Evolutionary conservation across 495 filamentous ascomycete species (phyloP).

Genomic region (Pyrenopolyporus hunteri): DNA sequence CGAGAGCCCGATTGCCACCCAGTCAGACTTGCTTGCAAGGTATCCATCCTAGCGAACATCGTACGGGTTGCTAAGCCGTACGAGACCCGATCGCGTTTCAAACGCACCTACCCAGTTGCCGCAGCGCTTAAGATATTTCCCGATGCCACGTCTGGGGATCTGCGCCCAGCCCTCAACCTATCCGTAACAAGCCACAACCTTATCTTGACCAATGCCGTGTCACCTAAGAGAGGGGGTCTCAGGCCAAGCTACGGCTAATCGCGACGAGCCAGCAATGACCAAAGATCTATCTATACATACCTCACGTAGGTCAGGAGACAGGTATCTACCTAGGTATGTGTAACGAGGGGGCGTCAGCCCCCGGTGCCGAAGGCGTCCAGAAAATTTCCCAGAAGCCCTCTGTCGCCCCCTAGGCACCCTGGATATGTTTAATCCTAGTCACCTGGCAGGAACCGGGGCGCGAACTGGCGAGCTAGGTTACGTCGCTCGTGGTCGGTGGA

Average conservation of each 20-base stretch:
- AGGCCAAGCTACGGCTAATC: slow-evolving; percentile 3
- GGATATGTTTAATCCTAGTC: neutral
- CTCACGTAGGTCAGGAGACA: too few species aligned
- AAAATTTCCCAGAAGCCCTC: neutral
- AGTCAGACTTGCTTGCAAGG: neutral
- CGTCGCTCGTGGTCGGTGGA: slow-evolving; percentile 1
- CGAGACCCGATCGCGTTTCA: neutral
- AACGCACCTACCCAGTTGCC: too few species aligned
- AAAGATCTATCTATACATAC: neutral
- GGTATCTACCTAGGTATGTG: too few species aligned
- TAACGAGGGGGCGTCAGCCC: slow-evolving; percentile 13
- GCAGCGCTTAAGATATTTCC: too few species aligned
- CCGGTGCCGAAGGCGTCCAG: slow-evolving; percentile 23
- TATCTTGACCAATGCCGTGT: slow-evolving; percentile 9
- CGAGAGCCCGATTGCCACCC: too few species aligned
- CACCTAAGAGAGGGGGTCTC: neutral
- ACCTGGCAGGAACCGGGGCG: slow-evolving; percentile 5
- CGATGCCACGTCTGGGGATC: too few species aligned
- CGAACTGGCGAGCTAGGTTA: slow-evolving; percentile 18
- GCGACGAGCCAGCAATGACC: neutral
- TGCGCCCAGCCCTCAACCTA: too few species aligned
- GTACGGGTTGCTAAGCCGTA: too few species aligned
- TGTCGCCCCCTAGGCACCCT: too few species aligned
- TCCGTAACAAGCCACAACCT: slow-evolving; percentile 25
- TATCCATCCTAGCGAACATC: neutral